These are phyloP conservation scores for Fibroporia radiculosa DNA, from an alignment of 768 basidiomycete species.

Conservation along the genomic window DNA sequence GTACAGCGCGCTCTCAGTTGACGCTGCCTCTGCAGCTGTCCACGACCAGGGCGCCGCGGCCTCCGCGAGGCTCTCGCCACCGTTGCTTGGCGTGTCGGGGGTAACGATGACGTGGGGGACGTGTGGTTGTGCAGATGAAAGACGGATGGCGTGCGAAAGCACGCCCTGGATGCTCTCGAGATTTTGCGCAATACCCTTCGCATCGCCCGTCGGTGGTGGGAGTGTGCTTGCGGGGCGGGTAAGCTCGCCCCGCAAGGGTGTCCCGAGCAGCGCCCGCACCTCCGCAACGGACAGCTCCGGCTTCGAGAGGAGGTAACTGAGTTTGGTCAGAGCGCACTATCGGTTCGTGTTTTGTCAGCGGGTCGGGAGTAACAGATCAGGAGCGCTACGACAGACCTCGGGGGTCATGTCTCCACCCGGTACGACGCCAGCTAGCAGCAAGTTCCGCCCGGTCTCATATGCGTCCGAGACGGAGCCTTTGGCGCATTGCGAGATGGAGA, in stretches of 20 bases:
- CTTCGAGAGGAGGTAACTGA: slow-evolving; percentile 86
- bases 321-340: slow-evolving; percentile 85
- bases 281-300: slow-evolving; percentile 59
- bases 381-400: slow-evolving; percentile 43
- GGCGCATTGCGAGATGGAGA: slow-evolving; percentile 86
- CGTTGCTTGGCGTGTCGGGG: slow-evolving; percentile 15
- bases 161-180: slow-evolving; percentile 57
- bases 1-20: slow-evolving; percentile 61
- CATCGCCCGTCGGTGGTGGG: slow-evolving; percentile 35
- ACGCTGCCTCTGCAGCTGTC: slow-evolving; percentile 69
- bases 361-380: background rate
- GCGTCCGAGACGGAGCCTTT: slow-evolving; percentile 82
- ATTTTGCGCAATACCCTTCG: slow-evolving; percentile 35
- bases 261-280: slow-evolving; percentile 67
- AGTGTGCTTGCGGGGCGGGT: slow-evolving; percentile 40
- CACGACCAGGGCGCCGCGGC: slow-evolving; percentile 64
- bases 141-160: slow-evolving; percentile 60
- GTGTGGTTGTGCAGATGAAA: slow-evolving; percentile 37
- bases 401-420: slow-evolving; percentile 92
- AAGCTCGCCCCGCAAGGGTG: slow-evolving; percentile 84
- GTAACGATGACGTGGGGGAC: slow-evolving; percentile 30
- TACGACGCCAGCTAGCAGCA: slow-evolving; percentile 69
- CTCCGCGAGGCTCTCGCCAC: slow-evolving; percentile 25
- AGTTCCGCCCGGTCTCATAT: slow-evolving; percentile 70
- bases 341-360: background rate